Percentiles rank a stretch among this genome's conserved stretches.
phyloP scores from a whole-genome alignment of 2,329 filamentous ascomycete genomes.

The Penicillium hesseltinei region DNA sequence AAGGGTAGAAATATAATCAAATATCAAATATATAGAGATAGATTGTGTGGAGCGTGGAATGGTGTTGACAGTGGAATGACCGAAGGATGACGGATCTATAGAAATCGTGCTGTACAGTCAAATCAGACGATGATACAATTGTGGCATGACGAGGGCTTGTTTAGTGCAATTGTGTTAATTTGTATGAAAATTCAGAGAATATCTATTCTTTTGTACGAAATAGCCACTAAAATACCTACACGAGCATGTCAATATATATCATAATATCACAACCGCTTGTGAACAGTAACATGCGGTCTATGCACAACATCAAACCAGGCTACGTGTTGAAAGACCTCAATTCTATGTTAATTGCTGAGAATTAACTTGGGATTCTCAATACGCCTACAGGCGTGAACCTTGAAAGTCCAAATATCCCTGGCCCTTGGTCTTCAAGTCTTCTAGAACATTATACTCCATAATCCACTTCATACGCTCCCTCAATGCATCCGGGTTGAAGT shows the following conservation, averaged over 20 bases:
- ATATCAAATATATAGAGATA: background rate
- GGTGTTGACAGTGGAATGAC: background rate
- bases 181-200: accelerated
- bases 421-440: slow-evolving; percentile 27
- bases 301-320: too few species aligned
- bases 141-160: background rate
- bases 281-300: too few species aligned
- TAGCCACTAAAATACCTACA: background rate
- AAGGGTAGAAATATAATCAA: background rate
- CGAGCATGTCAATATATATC: background rate
- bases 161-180: background rate
- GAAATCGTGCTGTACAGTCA: background rate
- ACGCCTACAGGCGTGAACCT: slow-evolving; percentile 12
- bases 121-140: background rate
- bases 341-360: too few species aligned
- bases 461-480: slow-evolving; percentile 38
- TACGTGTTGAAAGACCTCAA: too few species aligned
- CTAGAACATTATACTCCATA: slow-evolving; percentile 38
- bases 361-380: too few species aligned
- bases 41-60: background rate
- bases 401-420: slow-evolving; percentile 21
- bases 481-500: slow-evolving; percentile 29
- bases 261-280: background rate
- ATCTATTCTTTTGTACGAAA: background rate
- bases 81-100: background rate